Evolutionary conservation across 129 eudicot genomes (phyloP).

Genomic region (Tagetes patula): DNA sequence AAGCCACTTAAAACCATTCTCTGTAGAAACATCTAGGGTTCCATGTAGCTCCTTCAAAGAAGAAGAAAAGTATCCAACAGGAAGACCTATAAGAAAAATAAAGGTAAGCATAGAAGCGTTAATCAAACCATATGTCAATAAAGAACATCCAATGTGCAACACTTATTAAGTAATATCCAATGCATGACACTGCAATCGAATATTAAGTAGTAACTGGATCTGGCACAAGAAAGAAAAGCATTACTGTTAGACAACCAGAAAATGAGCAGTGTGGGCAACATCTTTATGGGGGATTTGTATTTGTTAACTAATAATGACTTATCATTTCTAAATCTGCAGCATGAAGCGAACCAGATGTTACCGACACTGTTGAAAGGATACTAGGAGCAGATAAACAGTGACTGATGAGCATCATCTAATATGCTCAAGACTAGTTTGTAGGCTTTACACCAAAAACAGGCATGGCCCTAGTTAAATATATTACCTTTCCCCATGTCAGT

Average conservation of each 20-base stretch:
- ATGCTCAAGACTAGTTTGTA: not conserved
- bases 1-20: slow-evolving; percentile 49
- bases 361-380: not conserved
- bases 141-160: not conserved
- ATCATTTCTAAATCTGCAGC: not conserved
- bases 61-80: slow-evolving; percentile 72
- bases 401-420: slow-evolving; percentile 1
- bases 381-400: not conserved
- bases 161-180: slow-evolving; percentile 11
- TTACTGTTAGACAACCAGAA: not conserved
- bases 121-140: not conserved
- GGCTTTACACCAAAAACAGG: slow-evolving; percentile 9
- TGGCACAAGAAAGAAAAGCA: not conserved
- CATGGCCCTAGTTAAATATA: not conserved
- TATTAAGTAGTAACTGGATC: not conserved
- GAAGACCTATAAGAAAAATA: slow-evolving; percentile 52
- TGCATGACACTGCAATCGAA: slow-evolving; percentile 12
- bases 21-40: slow-evolving; percentile 36
- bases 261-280: slow-evolving; percentile 2
- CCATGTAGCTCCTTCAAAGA: slow-evolving; percentile 52
- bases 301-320: not conserved
- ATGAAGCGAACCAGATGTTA: not conserved
- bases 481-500: slow-evolving; percentile 88
- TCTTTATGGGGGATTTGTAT: not conserved
- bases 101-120: not conserved